Base-by-base conservation (phyloP, 805 yeast species). In the Yarrowia phangngaensis region DNA sequence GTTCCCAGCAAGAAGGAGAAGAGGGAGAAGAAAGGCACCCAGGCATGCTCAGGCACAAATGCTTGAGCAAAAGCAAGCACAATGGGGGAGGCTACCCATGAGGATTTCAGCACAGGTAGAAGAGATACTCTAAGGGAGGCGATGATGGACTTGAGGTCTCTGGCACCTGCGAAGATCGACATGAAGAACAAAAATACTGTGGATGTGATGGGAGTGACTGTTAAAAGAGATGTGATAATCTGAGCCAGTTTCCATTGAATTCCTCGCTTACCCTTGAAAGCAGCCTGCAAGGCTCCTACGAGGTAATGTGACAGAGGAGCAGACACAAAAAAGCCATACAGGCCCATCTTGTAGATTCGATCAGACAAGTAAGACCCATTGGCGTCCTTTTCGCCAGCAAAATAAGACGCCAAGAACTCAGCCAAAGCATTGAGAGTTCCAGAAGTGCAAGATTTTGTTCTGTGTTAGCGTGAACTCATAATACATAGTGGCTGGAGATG, bases 11-110 rank as follows among this genome's bases (percentile, higher is more conserved):
- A 35, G 56, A 68, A 67, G 22, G 67, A 64, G 35, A 67, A 58
- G 49, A 67, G 52, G 23, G 66, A 58, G 57, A 67, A 67, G 57
- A 63, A 60, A 6, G 71, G 71, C 19, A 67, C 67, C 71, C 71
- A 67, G 14, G 68, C 64, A 16, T 57, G 52, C 53, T 63, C 63
- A 23, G 70, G 70, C 27, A 67, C 54, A 48, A 62, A 63, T 23
- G 57, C 58, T 56, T 67, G 71, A 15, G 70, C 69, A 33, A 67
- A 35, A 4, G 65, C 68, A 48, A 67, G 51, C 5, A 62, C 55
- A 20, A 63, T 32, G 9, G 71, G 71, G n/a, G 68, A 60, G 12
- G 64, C 55, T 35, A 62, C 52, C 71, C 70, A 67, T 26, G 61
- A 56, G 29, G 65, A 57, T 49, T 56, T 56, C 55, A 67, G 50